These are phyloP conservation scores for Termitomyces bulborhizus DNA, from an alignment of 768 basidiomycete genomes.

Conservation along the genomic window DNA sequence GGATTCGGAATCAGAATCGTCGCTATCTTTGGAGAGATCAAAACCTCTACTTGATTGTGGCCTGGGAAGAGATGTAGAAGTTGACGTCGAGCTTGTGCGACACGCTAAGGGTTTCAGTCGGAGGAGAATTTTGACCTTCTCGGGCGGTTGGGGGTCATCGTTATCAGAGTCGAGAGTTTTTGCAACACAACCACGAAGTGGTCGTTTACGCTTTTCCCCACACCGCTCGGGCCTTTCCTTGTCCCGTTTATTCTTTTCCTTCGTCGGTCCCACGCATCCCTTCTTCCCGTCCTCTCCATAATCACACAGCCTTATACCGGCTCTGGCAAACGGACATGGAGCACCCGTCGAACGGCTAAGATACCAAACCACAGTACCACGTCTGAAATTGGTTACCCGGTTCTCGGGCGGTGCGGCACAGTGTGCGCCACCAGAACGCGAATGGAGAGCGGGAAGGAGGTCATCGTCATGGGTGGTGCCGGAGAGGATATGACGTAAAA, in stretches of 20 bases:
- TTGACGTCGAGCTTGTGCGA: constrained; percentile 13
- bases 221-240: constrained; percentile 23
- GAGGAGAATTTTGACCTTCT: constrained; percentile 68
- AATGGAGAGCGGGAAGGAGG: constrained; percentile 64
- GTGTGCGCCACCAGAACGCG: constrained; percentile 63
- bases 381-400: constrained; percentile 65
- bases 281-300: constrained; percentile 49
- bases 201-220: constrained; percentile 39
- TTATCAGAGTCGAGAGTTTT: constrained; percentile 25
- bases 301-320: constrained; percentile 67
- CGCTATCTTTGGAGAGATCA: constrained; percentile 36
- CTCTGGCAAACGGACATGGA: constrained; percentile 69
- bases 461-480: constrained; percentile 71
- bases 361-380: constrained; percentile 80
- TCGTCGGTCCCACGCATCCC: constrained; percentile 11
- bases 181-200: constrained; percentile 30
- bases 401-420: constrained; percentile 31
- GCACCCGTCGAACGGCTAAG: constrained; percentile 69
- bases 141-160: constrained; percentile 39
- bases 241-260: constrained; percentile 23
- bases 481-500: constrained; percentile 65
- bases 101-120: constrained; percentile 47
- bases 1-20: constrained; percentile 27
- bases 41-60: constrained; percentile 19
- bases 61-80: constrained; percentile 21